Conservation (phyloP, 2,329 filamentous ascomycete species). For the Talaromyces amestolkiae region DNA sequence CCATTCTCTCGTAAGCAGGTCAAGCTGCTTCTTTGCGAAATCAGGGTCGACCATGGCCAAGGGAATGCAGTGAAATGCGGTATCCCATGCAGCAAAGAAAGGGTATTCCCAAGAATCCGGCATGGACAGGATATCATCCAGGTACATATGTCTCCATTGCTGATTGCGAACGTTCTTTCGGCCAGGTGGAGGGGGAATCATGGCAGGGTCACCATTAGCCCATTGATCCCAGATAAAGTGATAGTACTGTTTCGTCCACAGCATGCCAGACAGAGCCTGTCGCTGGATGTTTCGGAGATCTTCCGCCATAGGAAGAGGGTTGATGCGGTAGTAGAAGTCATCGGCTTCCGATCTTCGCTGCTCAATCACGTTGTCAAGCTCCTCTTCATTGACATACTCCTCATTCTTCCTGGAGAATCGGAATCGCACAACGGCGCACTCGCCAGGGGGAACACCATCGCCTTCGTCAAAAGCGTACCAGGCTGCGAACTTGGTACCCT, state of each 20-base stretch:
- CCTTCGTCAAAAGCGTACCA: slow-evolving; percentile 92
- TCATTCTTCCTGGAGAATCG: slow-evolving; percentile 74
- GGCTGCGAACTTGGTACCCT: slow-evolving; percentile 83
- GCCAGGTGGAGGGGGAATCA: slow-evolving; percentile 78
- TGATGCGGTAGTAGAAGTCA: slow-evolving; percentile 92
- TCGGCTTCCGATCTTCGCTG: slow-evolving; percentile 84
- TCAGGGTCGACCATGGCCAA: slow-evolving; percentile 96
- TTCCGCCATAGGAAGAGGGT: slow-evolving; percentile 87
- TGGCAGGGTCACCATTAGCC: slow-evolving; percentile 87
- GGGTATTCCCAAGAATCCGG: slow-evolving; percentile 98
- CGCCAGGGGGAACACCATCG: slow-evolving; percentile 80
- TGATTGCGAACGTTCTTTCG: slow-evolving; percentile 80
- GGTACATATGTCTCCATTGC: slow-evolving; percentile 91
- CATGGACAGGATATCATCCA: slow-evolving; percentile 96
- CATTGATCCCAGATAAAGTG: slow-evolving; percentile 97
- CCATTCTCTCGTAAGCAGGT: slow-evolving; percentile 95
- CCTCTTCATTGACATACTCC: slow-evolving; percentile 83
- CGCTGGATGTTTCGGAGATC: slow-evolving; percentile 93
- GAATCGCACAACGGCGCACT: slow-evolving; percentile 94
- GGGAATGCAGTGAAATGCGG: slow-evolving; percentile 93
- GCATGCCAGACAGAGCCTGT: slow-evolving; percentile 92
- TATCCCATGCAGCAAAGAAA: slow-evolving; percentile 97
- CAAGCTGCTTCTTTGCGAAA: slow-evolving; percentile 96
- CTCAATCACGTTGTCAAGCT: slow-evolving; percentile 88
- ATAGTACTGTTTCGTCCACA: slow-evolving; percentile 98